Evolutionary conservation across 2,329 filamentous ascomycete species (phyloP).

Genomic region (Neonectria sp.): DNA sequence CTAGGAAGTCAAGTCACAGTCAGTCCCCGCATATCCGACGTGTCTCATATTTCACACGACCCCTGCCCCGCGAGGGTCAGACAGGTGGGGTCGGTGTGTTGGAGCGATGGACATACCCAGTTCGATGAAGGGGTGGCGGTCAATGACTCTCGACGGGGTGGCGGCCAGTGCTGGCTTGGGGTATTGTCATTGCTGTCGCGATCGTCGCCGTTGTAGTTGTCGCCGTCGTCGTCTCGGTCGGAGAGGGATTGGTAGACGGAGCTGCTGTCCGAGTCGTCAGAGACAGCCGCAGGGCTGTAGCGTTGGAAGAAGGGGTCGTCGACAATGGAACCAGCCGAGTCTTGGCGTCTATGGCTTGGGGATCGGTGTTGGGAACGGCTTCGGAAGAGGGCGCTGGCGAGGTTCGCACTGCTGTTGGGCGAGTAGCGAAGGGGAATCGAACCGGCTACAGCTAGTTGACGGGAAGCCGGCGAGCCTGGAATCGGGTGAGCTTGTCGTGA

Average conservation of each 20-base stretch:
- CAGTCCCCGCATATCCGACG: slow-evolving; percentile 41
- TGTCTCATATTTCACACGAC: slow-evolving; percentile 34
- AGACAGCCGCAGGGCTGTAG: slow-evolving; percentile 54
- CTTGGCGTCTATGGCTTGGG: slow-evolving; percentile 52
- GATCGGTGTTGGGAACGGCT: slow-evolving; percentile 29
- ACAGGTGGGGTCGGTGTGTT: slow-evolving; percentile 41
- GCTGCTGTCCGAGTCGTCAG: slow-evolving; percentile 45
- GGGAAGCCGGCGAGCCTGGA: slow-evolving; percentile 41
- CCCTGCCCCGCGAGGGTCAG: slow-evolving; percentile 43
- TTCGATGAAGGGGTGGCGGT: slow-evolving; percentile 55
- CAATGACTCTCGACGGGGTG: slow-evolving; percentile 65
- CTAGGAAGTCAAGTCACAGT: slow-evolving; percentile 45
- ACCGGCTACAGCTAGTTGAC: slow-evolving; percentile 32
- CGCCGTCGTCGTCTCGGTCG: slow-evolving; percentile 56
- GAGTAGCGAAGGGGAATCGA: slow-evolving; percentile 40
- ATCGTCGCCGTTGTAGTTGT: slow-evolving; percentile 37
- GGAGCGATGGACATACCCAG: slow-evolving; percentile 54
- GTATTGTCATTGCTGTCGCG: slow-evolving; percentile 47
- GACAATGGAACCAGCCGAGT: slow-evolving; percentile 68
- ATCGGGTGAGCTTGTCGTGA: slow-evolving; percentile 45
- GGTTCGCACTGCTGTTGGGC: slow-evolving; percentile 34
- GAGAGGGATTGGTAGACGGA: slow-evolving; percentile 48
- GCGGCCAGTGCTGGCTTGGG: slow-evolving; percentile 57
- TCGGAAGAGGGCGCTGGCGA: slow-evolving; percentile 36
- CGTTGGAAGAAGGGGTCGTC: slow-evolving; percentile 70